Evolutionary conservation across 768 basidiomycete genomes (phyloP), one percentile per base, ranked within the genome.

Genomic region (Serendipita indica): DNA sequence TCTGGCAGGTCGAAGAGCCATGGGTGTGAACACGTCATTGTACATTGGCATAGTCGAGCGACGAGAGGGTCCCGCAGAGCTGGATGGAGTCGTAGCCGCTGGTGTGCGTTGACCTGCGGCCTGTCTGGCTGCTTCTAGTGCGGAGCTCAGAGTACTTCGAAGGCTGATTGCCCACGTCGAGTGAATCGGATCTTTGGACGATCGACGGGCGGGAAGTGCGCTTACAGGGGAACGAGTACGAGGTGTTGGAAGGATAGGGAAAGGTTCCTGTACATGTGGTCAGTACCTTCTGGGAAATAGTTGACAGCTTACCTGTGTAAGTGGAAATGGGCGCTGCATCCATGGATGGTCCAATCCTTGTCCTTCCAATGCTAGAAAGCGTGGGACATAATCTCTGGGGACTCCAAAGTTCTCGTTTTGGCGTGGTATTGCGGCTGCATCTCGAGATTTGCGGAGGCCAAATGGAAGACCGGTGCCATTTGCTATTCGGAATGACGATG

Each of bases 301-400:
- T n/a, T n/a, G n/a, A 43, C 7, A 2, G 41, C 41, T 43, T 5
- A 18, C 16, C 27, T 43, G 27, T 43, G 5, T n/a, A 12, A 13
- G 13, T 12, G 13, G 35, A 39, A 43, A 6, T 43, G 5, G 41
- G 1, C 6, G 52, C 35, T 62, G 60, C 20, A 60, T 57, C 71
- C 72, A 72, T 6, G 69, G 72, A 2, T 72, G 64, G 18, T 63
- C 59, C 37, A 72, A 65, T 25, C 70, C 69, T 14, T 67, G 64
- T 6, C 64, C 67, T 0, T 69, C 63, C 12, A 73, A 57, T 18
- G 68, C 67, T 20, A 69, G 59, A 61, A 71, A 74, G 33, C 70
- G 67, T 12, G 72, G 71, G 41, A 43, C 7, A 5, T n/a, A 18
- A 43, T n/a, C 16, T 7, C 41, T n/a, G 41, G 7, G 18, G 6